phyloP scores from a whole-genome alignment of 257 asterid genomes.

The Scutellaria barbata region DNA sequence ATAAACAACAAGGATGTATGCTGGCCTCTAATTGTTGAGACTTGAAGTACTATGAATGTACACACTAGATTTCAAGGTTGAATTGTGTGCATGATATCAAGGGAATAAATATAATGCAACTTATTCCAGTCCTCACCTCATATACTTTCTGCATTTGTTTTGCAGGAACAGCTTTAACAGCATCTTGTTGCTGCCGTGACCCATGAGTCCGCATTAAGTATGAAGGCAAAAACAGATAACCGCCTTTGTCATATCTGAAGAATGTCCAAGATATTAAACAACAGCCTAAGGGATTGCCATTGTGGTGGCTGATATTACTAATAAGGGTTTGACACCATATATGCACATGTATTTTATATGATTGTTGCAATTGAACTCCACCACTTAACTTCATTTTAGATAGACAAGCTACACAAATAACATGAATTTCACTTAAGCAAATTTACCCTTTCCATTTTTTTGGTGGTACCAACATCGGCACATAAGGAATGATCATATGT shows the following conservation, averaged over 20 bases:
- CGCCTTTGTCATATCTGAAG: conserved; percentile 92
- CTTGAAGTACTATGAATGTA: background rate
- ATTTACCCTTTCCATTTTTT: conserved; percentile 93
- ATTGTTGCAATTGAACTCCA: conserved; percentile 19
- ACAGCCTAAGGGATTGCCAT: conserved; percentile 24
- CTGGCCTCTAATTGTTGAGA: conserved; percentile 5
- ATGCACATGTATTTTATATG: conserved; percentile 1
- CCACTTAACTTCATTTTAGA: conserved; percentile 2
- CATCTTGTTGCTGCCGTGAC: conserved; percentile 75
- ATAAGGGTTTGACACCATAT: conserved; percentile 3
- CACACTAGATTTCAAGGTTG: conserved; percentile 17
- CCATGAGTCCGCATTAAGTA: conserved; percentile 96
- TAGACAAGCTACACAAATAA: conserved; percentile 16
- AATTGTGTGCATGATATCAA: conserved; percentile 9
- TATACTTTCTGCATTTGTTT: conserved; percentile 86
- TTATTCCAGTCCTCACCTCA: conserved; percentile 62
- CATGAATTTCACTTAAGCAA: conserved; percentile 14
- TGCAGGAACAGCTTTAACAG: conserved; percentile 64
- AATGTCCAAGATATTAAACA: conserved; percentile 29
- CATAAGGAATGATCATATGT: conserved; percentile 82
- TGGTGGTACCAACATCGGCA: conserved; percentile 99
- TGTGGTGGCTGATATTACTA: conserved; percentile 11
- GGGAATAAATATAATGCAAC: conserved; percentile 26
- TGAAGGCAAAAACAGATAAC: conserved; percentile 92
- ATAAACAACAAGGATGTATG: conserved; percentile 28